Evolutionary conservation across 2,329 filamentous ascomycete species (phyloP), one percentile per base, ranked within the genome.

Genomic region (Aspergillus fructus): DNA sequence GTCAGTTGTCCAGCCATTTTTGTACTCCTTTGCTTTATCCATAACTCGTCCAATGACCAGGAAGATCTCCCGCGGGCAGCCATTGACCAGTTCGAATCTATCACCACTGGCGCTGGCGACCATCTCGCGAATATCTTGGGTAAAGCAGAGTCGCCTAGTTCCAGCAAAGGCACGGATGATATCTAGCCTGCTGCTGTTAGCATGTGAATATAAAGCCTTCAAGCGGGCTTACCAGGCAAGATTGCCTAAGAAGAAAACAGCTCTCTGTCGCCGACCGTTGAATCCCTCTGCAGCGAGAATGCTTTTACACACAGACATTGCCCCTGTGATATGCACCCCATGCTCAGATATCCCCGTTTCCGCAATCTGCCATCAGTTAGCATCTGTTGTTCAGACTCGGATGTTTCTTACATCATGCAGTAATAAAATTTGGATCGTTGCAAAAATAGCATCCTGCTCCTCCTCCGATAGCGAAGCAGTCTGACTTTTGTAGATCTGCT

Each of bases 321-420:
- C 69, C 6, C 69, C 69, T 2, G 68, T 70, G 11, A 71, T 71
- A 49, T 71, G 70, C 39, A 65, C 68, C 1, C 70, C 70, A 41
- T 71, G 69, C 1, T 59, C 64, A 3, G 70, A 72, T 7, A 71
- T 63, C 9, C 70, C 68, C 1, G 69, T 62, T 58, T 71, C 70
- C n/a, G 59, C 64, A 19, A 72, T 71, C 70, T 72, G 23, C 4
- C 13, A 37, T 37, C 13, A 7, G 15, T 37, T 37, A 37, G 34
- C 4, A 37, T 5, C 5, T 7, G 5, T n/a, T 15, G 12, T 30
- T 11, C 3, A 4, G 9, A 11, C 27, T 30, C 9, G 3, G 19
- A 12, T 12, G 5, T 19, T 4, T 61, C 69, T 53, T 59, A 71
- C 69, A 61, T 71, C 69, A 43, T 71, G 69, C 3, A 71, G 60